phyloP scores from a whole-genome alignment of 1,284 basidiomycete species.

The Sanghuangporus weigelae region DNA sequence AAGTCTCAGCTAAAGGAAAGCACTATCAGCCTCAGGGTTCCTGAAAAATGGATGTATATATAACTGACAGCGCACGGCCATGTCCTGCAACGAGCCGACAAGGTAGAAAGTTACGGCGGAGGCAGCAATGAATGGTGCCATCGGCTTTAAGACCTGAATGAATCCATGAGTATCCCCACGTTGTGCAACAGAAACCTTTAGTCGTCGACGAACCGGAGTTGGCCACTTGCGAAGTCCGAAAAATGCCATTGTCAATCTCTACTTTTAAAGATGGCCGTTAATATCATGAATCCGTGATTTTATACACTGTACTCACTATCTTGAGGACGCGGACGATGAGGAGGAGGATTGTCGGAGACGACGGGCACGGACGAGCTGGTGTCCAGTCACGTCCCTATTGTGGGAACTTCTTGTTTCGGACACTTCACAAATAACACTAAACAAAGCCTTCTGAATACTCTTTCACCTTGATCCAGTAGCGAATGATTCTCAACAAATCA shows the following conservation, averaged over 20 bases:
- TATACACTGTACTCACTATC: not conserved
- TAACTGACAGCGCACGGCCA: slow-evolving; percentile 62
- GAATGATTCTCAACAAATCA: too few relatives aligned
- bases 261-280: not conserved
- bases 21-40: not conserved
- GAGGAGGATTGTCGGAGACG: too few relatives aligned
- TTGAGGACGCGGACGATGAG: too few relatives aligned
- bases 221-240: slow-evolving; percentile 75
- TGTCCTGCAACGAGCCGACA: slow-evolving; percentile 57
- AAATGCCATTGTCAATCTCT: slow-evolving; percentile 49
- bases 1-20: slow-evolving; percentile 47
- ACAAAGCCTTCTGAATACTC: too few relatives aligned
- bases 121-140: slow-evolving; percentile 74
- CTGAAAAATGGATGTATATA: not conserved
- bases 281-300: not conserved
- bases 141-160: slow-evolving; percentile 55
- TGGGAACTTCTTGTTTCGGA: too few relatives aligned
- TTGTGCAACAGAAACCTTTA: slow-evolving; percentile 12
- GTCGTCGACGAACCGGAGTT: slow-evolving; percentile 43
- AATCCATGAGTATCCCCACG: not conserved
- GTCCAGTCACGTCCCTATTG: too few relatives aligned
- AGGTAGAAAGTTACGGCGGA: slow-evolving; percentile 59
- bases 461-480: too few relatives aligned
- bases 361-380: too few relatives aligned
- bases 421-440: too few relatives aligned